phyloP scores from a whole-genome alignment of 768 basidiomycete species.

The Hebeloma cylindrosporum region DNA sequence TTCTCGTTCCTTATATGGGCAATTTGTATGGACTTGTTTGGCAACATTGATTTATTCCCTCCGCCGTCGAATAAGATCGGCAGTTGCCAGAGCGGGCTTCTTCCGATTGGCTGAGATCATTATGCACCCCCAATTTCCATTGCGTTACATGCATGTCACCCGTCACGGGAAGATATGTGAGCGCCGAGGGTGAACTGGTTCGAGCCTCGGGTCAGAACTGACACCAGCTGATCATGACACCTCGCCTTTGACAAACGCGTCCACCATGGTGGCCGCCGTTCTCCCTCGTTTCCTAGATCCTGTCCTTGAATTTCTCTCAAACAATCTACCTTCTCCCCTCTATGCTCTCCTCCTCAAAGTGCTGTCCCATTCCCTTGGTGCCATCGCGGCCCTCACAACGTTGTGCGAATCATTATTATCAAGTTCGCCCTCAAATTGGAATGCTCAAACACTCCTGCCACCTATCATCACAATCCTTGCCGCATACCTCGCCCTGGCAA shows the following conservation, averaged over 20 bases:
- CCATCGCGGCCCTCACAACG: constrained; percentile 47
- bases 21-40: constrained; percentile 27
- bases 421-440: constrained; percentile 60
- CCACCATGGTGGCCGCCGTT: constrained; percentile 39
- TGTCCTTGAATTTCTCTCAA: constrained; percentile 52
- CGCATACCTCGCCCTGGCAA: constrained; percentile 75
- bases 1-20: constrained; percentile 29
- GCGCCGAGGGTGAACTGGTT: constrained; percentile 7
- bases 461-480: constrained; percentile 71
- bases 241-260: constrained; percentile 25
- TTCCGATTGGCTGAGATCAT: constrained; percentile 7
- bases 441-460: constrained; percentile 65
- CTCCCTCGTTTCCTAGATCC: constrained; percentile 55
- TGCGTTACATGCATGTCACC: constrained; percentile 5
- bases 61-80: too few relatives aligned
- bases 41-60: constrained; percentile 17
- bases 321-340: constrained; percentile 54
- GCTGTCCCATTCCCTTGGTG: constrained; percentile 51
- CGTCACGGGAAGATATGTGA: too few relatives aligned
- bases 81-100: too few relatives aligned
- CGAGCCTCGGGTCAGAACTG: neutral
- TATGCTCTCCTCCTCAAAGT: constrained; percentile 51
- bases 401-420: constrained; percentile 49
- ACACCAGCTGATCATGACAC: too few relatives aligned
- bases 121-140: constrained; percentile 5